phyloP scores from a whole-genome alignment of 2,329 filamentous ascomycete species.

The Colletotrichum costaricense region DNA sequence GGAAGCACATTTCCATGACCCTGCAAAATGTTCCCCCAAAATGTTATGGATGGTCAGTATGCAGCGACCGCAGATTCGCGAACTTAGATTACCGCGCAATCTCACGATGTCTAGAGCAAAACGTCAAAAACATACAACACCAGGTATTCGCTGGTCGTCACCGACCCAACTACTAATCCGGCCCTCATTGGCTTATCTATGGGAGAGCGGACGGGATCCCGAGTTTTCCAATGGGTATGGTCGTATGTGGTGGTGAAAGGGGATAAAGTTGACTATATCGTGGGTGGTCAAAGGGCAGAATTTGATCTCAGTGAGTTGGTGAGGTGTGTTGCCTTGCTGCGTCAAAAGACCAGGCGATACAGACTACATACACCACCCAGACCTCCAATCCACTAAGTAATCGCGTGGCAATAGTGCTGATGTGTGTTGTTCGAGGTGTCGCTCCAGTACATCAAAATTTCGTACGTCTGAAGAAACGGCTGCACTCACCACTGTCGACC shows the following conservation, averaged over 20 bases:
- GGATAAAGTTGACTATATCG: not conserved
- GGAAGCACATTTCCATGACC: not conserved
- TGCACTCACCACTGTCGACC: not conserved
- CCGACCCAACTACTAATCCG: not conserved
- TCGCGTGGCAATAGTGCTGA: not conserved
- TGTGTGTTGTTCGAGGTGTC: not conserved
- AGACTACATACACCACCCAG: not conserved
- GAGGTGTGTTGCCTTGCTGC: too few relatives aligned
- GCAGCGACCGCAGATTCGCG: not conserved
- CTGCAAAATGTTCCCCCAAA: not conserved
- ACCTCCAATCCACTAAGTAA: not conserved
- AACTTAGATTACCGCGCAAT: not conserved
- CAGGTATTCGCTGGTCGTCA: not conserved
- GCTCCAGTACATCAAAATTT: not conserved
- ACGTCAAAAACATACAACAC: not conserved
- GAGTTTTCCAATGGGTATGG: not conserved
- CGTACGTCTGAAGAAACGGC: not conserved
- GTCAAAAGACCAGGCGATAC: too few relatives aligned
- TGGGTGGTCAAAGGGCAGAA: not conserved
- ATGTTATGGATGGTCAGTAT: too few relatives aligned
- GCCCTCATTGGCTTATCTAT: not conserved
- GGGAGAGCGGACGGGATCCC: not conserved
- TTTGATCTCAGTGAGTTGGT: not conserved
- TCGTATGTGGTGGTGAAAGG: not conserved
- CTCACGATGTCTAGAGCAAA: not conserved